These are phyloP conservation scores for Viridothelium virens DNA, from an alignment of 495 filamentous ascomycete species.

Conservation along the genomic window DNA sequence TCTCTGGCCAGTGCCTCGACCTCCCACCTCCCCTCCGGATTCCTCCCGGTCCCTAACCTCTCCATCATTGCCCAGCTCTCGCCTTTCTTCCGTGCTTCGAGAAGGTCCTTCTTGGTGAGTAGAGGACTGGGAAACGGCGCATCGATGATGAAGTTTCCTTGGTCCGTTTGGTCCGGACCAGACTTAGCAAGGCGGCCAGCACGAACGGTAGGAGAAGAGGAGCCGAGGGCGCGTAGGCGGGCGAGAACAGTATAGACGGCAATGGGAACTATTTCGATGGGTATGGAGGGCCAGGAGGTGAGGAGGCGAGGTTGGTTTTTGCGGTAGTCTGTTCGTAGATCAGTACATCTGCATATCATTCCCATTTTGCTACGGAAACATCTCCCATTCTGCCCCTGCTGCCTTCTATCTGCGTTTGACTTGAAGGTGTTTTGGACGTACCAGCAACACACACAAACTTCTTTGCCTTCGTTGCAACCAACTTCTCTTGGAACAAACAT, in stretches of 20 bases:
- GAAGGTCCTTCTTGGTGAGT: slow-evolving; percentile 52
- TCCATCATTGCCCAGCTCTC: slow-evolving; percentile 30
- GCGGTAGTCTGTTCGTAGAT: slow-evolving; percentile 56
- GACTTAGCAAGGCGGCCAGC: slow-evolving; percentile 60
- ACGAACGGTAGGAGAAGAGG: slow-evolving; percentile 58
- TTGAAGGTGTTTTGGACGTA: slow-evolving; percentile 31
- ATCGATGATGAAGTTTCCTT: slow-evolving; percentile 88
- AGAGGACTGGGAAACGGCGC: slow-evolving; percentile 68
- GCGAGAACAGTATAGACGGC: slow-evolving; percentile 62
- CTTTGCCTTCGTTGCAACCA: slow-evolving; percentile 76
- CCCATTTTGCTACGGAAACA: background rate
- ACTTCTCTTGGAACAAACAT: slow-evolving; percentile 95
- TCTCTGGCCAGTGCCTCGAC: slow-evolving; percentile 60
- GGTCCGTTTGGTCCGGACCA: slow-evolving; percentile 83
- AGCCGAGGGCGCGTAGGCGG: slow-evolving; percentile 62
- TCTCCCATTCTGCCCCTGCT: background rate
- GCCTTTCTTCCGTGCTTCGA: slow-evolving; percentile 33
- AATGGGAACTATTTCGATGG: slow-evolving; percentile 86
- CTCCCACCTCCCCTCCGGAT: slow-evolving; percentile 48
- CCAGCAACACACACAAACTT: slow-evolving; percentile 92
- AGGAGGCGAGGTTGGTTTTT: slow-evolving; percentile 75
- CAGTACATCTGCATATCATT: too few species aligned
- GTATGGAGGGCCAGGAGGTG: slow-evolving; percentile 73
- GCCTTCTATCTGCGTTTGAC: background rate
- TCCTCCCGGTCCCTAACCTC: slow-evolving; percentile 15